A percentile compares a stretch with the other conserved stretches of the same genome.
These are phyloP conservation scores for Aspergillus unguis DNA, from an alignment of 2,329 filamentous ascomycete species.

Conservation along the genomic window DNA sequence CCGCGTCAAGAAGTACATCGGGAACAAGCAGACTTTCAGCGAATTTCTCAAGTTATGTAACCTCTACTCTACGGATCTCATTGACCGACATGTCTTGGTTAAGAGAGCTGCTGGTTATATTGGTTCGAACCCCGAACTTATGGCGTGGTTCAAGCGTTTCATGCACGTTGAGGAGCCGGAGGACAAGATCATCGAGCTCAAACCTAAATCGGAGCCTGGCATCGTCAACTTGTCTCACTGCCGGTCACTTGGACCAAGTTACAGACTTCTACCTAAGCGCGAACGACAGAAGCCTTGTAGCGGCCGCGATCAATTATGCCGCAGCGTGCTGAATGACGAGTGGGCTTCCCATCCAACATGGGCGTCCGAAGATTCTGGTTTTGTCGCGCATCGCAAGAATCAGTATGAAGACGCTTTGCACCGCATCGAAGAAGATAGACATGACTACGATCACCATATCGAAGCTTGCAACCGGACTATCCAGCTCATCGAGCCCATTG, in stretches of 20 bases:
- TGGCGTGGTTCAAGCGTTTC: constrained; percentile 82
- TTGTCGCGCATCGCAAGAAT: constrained; percentile 97
- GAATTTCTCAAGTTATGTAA: constrained; percentile 98
- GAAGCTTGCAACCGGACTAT: constrained; percentile 93
- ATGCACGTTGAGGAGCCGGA: constrained; percentile 69
- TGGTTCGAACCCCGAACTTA: constrained; percentile 81
- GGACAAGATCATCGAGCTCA: constrained; percentile 76
- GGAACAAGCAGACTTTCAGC: constrained; percentile 86
- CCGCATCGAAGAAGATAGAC: constrained; percentile 93
- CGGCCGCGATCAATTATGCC: constrained; percentile 90
- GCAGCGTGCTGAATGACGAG: constrained; percentile 89
- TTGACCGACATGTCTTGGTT: constrained; percentile 78
- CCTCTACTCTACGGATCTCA: constrained; percentile 86
- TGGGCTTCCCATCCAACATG: constrained; percentile 99
- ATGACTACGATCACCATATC: constrained; percentile 98
- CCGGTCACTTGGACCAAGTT: constrained; percentile 91
- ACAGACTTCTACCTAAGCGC: constrained; percentile 83
- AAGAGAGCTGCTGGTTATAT: constrained; percentile 83
- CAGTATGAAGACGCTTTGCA: constrained; percentile 91
- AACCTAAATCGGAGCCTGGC: constrained; percentile 67
- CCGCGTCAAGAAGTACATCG: constrained; percentile 91
- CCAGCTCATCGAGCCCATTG: constrained; percentile 90
- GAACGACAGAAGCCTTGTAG: constrained; percentile 90
- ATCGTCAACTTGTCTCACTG: constrained; percentile 94
- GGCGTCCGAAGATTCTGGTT: constrained; percentile 97